phyloP scores from a whole-genome alignment of 1,284 basidiomycete genomes.

The Irpex sp. region DNA sequence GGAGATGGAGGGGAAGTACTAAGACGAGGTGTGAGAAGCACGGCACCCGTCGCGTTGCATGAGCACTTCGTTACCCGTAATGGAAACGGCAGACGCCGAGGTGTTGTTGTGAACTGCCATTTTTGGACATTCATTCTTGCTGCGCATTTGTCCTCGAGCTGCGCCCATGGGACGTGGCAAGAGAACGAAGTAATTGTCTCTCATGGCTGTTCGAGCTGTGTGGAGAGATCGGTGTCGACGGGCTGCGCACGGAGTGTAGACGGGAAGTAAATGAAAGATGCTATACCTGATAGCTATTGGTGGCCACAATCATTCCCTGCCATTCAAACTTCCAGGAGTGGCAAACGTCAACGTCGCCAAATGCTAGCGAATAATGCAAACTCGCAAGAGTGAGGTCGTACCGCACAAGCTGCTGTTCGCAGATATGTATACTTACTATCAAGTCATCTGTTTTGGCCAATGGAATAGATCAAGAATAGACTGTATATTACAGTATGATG shows the following conservation, averaged over 20 bases:
- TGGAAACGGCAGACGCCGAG: not conserved
- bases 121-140: not conserved
- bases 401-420: not conserved
- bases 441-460: too few relatives aligned
- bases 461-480: too few relatives aligned
- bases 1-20: not conserved
- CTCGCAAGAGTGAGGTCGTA: not conserved
- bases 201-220: not conserved
- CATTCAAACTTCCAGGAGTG: not conserved
- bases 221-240: not conserved
- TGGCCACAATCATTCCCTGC: not conserved
- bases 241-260: not conserved
- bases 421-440: not conserved
- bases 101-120: not conserved
- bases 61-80: not conserved
- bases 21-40: not conserved
- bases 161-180: not conserved
- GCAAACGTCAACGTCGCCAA: not conserved
- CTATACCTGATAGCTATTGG: not conserved
- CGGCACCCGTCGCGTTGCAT: not conserved
- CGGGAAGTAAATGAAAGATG: not conserved
- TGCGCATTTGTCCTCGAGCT: not conserved
- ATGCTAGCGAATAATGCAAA: not conserved
- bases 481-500: too few relatives aligned
- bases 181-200: not conserved